Conservation (phyloP, 257 asterid species). For the Gentiana straminea region DNA sequence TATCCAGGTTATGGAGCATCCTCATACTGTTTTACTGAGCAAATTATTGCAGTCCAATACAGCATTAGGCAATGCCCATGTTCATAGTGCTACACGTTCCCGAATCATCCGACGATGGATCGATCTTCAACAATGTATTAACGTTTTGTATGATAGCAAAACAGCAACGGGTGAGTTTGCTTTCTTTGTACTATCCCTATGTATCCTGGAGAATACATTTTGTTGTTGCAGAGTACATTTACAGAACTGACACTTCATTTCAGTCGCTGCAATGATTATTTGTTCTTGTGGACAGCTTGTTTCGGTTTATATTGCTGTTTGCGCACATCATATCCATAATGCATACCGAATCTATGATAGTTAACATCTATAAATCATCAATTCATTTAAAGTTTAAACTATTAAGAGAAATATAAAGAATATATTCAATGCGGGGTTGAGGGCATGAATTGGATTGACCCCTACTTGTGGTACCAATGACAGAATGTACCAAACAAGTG, state of each 20-base stretch:
- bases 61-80: constrained; percentile 63
- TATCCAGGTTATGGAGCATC: constrained; percentile 85
- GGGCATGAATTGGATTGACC: no score
- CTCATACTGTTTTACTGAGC: constrained; percentile 69
- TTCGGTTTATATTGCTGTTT: no score
- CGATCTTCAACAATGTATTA: constrained; percentile 90
- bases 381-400: no score
- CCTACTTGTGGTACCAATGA: no score
- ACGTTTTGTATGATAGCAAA: constrained; percentile 72
- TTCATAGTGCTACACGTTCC: constrained; percentile 37
- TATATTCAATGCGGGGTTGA: no score
- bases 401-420: no score
- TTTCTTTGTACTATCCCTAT: constrained; percentile 4
- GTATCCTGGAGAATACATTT: neutral
- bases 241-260: neutral
- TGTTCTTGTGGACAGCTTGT: no score
- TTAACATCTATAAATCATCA: no score
- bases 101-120: constrained; percentile 62
- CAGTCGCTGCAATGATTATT: neutral
- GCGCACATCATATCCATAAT: no score
- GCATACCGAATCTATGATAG: no score
- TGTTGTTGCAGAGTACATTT: neutral
- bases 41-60: constrained; percentile 72
- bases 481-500: no score
- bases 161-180: constrained; percentile 47